A percentile compares a stretch with the other conserved stretches of the same genome.
These are phyloP conservation scores for Brassica carinata DNA, from an alignment of 345 rosid species.

Conservation along the genomic window DNA sequence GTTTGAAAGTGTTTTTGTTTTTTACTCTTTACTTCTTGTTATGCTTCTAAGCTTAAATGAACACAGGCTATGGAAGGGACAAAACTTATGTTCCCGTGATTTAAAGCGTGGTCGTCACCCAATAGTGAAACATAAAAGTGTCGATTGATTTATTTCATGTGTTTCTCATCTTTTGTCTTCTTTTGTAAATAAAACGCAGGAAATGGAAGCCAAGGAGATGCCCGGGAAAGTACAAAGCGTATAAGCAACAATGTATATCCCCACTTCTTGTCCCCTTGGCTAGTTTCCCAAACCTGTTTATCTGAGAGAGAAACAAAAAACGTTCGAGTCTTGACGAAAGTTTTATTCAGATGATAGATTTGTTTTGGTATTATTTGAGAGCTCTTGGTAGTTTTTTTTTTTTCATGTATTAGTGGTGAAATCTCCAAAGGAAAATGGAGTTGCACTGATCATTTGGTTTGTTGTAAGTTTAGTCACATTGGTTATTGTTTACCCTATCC, in stretches of 20 bases:
- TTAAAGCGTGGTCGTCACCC: constrained; percentile 15
- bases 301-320: constrained; percentile 1
- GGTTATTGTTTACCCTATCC: not conserved
- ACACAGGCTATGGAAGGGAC: not conserved
- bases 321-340: not conserved
- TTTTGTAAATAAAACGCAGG: constrained; percentile 23
- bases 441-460: constrained; percentile 27
- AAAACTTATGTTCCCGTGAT: not conserved
- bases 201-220: constrained; percentile 34
- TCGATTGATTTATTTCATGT: not conserved
- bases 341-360: constrained; percentile 20
- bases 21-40: constrained; percentile 3
- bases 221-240: constrained; percentile 37
- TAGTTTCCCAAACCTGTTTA: constrained; percentile 10
- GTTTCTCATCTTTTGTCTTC: not conserved
- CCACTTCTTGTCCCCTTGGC: not conserved
- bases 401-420: constrained; percentile 19
- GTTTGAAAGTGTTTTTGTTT: not conserved
- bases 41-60: constrained; percentile 26
- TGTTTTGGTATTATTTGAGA: constrained; percentile 19
- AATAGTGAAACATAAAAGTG: not conserved
- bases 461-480: constrained; percentile 30
- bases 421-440: constrained; percentile 19
- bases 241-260: constrained; percentile 12
- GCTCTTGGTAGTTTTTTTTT: constrained; percentile 4